A percentile compares a stretch with the other conserved stretches of the same genome.
Conservation (phyloP, 2,329 filamentous ascomycete genomes). For the Fusarium sp. region DNA sequence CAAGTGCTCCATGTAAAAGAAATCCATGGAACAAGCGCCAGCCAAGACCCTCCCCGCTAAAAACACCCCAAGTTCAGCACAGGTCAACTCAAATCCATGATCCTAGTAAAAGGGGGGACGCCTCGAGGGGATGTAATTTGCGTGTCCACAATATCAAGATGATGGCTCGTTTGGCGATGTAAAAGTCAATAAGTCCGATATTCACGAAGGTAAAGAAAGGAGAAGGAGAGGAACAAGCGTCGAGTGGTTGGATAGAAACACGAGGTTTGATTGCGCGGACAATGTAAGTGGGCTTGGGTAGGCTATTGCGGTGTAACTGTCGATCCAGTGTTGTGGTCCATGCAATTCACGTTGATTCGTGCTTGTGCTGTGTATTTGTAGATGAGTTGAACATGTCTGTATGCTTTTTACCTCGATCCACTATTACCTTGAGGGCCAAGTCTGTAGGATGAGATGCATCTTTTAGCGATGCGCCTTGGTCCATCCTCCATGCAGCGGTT, state of each 20-base stretch:
- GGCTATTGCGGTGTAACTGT: slow-evolving; percentile 22
- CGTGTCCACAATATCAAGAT: slow-evolving; percentile 47
- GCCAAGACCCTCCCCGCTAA: slow-evolving; percentile 32
- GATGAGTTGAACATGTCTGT: background rate
- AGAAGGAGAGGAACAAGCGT: slow-evolving; percentile 8
- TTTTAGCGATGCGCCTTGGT: slow-evolving; percentile 27
- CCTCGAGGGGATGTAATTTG: slow-evolving; percentile 47
- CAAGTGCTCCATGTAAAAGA: slow-evolving; percentile 5
- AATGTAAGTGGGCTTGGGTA: slow-evolving; percentile 26
- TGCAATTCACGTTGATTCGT: slow-evolving; percentile 6
- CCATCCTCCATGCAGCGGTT: slow-evolving; percentile 11
- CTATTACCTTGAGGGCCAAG: slow-evolving; percentile 12
- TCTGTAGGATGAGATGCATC: slow-evolving; percentile 28
- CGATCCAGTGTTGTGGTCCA: slow-evolving; percentile 2
- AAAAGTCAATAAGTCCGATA: slow-evolving; percentile 21
- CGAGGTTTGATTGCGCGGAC: slow-evolving; percentile 30
- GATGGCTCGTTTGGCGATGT: slow-evolving; percentile 37
- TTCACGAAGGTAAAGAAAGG: slow-evolving; percentile 16
- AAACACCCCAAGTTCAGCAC: slow-evolving; percentile 32
- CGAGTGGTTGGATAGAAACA: slow-evolving; percentile 29
- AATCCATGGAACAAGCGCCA: slow-evolving; percentile 20
- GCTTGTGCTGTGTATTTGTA: background rate
- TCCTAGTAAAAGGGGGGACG: slow-evolving; percentile 43
- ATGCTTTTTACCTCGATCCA: background rate
- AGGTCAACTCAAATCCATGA: slow-evolving; percentile 36